phyloP scores from a whole-genome alignment of 768 basidiomycete genomes.

The Saitozyma sp. region DNA sequence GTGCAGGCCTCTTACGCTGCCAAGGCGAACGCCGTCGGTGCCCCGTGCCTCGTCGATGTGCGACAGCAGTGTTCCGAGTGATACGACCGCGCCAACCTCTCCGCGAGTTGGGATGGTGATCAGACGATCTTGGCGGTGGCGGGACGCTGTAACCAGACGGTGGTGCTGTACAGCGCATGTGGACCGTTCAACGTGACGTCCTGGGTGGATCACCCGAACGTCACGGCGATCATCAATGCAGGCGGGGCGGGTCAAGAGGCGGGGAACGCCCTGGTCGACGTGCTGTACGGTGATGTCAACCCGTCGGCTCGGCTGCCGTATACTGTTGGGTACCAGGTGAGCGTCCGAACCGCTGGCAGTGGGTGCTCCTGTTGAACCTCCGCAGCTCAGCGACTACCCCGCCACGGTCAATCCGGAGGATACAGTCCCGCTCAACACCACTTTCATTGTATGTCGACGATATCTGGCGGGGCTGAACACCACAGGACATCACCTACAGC shows the following conservation, averaged over 20 bases:
- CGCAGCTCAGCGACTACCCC: no score
- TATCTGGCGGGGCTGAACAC: no score
- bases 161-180: conserved; percentile 72
- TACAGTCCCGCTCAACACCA: no score
- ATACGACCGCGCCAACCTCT: conserved; percentile 47
- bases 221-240: conserved; percentile 63
- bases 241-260: conserved; percentile 64
- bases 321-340: conserved; percentile 59
- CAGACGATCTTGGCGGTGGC: conserved; percentile 63
- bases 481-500: no score
- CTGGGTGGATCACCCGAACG: conserved; percentile 71
- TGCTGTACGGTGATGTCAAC: conserved; percentile 67
- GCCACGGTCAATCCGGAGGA: no score
- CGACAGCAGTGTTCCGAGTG: no score
- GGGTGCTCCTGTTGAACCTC: no score
- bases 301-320: conserved; percentile 70
- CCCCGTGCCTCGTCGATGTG: no score
- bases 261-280: conserved; percentile 66
- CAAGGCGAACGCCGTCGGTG: no score
- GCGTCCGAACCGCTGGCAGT: background rate
- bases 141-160: conserved; percentile 31
- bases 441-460: no score
- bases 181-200: conserved; percentile 56
- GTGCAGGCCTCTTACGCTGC: no score
- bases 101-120: conserved; percentile 69